A percentile compares a stretch with the other conserved stretches of the same genome.
These are phyloP conservation scores for Emericellopsis atlantica DNA, from an alignment of 2,329 filamentous ascomycete genomes.

Conservation along the genomic window DNA sequence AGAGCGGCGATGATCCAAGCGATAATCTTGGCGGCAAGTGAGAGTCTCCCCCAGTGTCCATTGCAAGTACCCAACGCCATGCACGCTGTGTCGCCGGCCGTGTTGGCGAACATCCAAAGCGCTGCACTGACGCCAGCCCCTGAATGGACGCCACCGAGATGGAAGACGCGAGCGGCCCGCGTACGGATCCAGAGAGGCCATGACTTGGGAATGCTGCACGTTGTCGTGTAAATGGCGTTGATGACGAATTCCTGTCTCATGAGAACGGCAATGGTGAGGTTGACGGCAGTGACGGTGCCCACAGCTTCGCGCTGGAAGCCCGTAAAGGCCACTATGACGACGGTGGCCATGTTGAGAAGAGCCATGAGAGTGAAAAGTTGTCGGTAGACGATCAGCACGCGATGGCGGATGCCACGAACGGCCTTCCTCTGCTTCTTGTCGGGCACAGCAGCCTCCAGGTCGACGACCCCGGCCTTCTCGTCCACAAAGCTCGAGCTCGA, in stretches of 20 bases:
- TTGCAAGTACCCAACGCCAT: slow-evolving; percentile 8
- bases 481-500: slow-evolving; percentile 1
- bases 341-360: slow-evolving; percentile 26
- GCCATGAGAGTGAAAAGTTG: slow-evolving; percentile 31
- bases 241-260: slow-evolving; percentile 35
- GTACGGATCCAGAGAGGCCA: slow-evolving; percentile 28
- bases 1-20: slow-evolving; percentile 46
- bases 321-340: slow-evolving; percentile 15
- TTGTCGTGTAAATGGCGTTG: slow-evolving; percentile 28
- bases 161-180: slow-evolving; percentile 27
- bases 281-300: slow-evolving; percentile 21
- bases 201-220: slow-evolving; percentile 22
- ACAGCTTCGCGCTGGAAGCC: slow-evolving; percentile 22
- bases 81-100: slow-evolving; percentile 12
- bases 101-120: slow-evolving; percentile 22
- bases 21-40: slow-evolving; percentile 31
- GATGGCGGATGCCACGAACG: slow-evolving; percentile 16
- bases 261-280: slow-evolving; percentile 29
- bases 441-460: slow-evolving; percentile 11
- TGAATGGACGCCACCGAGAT: slow-evolving; percentile 30
- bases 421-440: slow-evolving; percentile 17
- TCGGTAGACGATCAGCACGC: slow-evolving; percentile 31
- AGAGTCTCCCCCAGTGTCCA: slow-evolving; percentile 13
- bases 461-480: slow-evolving; percentile 8
- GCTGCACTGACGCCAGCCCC: slow-evolving; percentile 26